phyloP scores from a whole-genome alignment of 2,329 filamentous ascomycete species.

The Verticillium klebahnii region DNA sequence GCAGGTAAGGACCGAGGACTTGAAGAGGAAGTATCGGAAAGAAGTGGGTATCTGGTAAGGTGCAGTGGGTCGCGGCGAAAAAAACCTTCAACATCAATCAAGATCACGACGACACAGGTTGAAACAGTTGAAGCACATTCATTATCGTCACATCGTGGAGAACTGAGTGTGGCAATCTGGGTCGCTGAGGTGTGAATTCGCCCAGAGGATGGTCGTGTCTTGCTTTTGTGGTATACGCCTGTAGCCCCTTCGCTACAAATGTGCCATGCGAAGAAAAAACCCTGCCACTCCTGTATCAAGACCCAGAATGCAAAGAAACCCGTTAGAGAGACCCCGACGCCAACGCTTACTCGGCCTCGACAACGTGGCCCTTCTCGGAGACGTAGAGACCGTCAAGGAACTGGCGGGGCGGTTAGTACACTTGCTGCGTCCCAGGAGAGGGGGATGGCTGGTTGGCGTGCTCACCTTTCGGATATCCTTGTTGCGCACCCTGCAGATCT shows the following conservation, averaged over 20 bases:
- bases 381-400: constrained; percentile 99
- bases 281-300: constrained; percentile 51
- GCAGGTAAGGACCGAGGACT: too few relatives aligned
- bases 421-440: too few relatives aligned
- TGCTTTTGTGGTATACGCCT: constrained; percentile 29
- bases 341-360: constrained; percentile 55
- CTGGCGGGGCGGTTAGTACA: constrained; percentile 35
- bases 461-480: constrained; percentile 99
- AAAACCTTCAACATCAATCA: too few relatives aligned
- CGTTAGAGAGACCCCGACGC: constrained; percentile 5
- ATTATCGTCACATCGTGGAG: background rate
- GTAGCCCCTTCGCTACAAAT: constrained; percentile 44
- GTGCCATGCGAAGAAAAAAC: constrained; percentile 55
- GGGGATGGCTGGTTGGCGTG: too few relatives aligned
- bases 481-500: constrained; percentile 99
- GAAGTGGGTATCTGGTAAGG: too few relatives aligned
- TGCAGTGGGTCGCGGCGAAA: too few relatives aligned
- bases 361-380: constrained; percentile 96
- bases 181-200: background rate
- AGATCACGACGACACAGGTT: too few relatives aligned
- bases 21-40: too few relatives aligned
- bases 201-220: constrained; percentile 2
- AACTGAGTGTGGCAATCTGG: background rate
- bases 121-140: too few relatives aligned
- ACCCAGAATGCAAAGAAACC: constrained; percentile 55